Conservation (phyloP, 495 filamentous ascomycete species). For the Physcia stellaris region DNA sequence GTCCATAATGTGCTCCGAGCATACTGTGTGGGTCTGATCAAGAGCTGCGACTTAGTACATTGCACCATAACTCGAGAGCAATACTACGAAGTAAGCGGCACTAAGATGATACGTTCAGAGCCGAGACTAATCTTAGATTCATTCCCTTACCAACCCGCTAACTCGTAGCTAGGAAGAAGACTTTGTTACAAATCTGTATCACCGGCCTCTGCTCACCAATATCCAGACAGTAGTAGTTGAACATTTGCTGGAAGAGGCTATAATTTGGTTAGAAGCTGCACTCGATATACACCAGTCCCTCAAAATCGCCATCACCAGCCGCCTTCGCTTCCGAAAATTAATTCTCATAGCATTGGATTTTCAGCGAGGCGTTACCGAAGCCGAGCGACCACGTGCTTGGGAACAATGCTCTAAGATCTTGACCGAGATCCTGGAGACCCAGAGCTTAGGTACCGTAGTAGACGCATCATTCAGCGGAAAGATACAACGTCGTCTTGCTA, state of each 20-base stretch:
- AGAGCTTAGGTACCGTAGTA: constrained; percentile 49
- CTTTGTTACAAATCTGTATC: constrained; percentile 82
- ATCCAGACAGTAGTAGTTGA: constrained; percentile 44
- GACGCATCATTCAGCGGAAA: constrained; percentile 76
- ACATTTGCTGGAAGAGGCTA: constrained; percentile 45
- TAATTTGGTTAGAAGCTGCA: constrained; percentile 35
- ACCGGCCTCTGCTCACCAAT: constrained; percentile 55
- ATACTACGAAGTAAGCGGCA: constrained; percentile 62
- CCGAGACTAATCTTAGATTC: constrained; percentile 5
- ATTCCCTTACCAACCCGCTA: constrained; percentile 11
- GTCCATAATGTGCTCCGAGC: constrained; percentile 59
- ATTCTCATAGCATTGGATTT: constrained; percentile 42
- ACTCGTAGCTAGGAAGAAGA: constrained; percentile 69
- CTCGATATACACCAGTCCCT: constrained; percentile 34
- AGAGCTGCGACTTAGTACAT: constrained; percentile 70
- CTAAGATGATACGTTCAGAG: background rate
- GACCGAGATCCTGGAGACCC: constrained; percentile 38
- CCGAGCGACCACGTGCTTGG: constrained; percentile 27
- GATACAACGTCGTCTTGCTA: constrained; percentile 77
- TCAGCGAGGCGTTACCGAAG: constrained; percentile 29
- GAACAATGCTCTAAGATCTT: constrained; percentile 31
- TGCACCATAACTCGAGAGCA: constrained; percentile 59
- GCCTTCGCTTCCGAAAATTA: constrained; percentile 49
- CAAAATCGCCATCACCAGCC: constrained; percentile 42
- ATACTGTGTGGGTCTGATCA: constrained; percentile 76